phyloP scores from a whole-genome alignment of 768 basidiomycete species.

The Amanita pseudoporphyria region DNA sequence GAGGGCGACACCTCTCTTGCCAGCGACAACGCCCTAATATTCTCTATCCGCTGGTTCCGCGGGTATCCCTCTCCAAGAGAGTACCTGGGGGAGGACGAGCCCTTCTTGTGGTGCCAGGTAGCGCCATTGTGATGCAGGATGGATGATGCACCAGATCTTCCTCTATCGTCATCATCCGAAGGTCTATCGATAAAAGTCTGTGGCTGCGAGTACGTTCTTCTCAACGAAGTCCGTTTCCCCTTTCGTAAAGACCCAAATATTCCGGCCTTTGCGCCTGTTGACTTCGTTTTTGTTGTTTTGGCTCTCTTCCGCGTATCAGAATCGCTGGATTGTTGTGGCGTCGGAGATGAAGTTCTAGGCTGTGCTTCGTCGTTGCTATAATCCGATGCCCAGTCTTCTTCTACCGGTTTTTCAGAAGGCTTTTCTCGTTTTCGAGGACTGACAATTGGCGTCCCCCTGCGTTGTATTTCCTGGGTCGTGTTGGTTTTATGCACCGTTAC shows the following conservation, averaged over 20 bases:
- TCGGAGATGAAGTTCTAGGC: background rate
- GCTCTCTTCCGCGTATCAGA: background rate
- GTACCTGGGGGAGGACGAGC: conserved; percentile 11
- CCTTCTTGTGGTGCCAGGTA: conserved; percentile 8
- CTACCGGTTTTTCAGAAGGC: background rate
- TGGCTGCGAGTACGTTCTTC: background rate
- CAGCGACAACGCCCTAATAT: conserved; percentile 20
- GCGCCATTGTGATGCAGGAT: background rate
- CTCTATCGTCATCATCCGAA: conserved; percentile 2
- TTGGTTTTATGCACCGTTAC: background rate
- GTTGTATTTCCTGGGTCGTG: background rate
- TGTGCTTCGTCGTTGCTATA: background rate
- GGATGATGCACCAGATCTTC: background rate
- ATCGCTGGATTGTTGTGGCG: background rate
- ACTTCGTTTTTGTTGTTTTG: background rate
- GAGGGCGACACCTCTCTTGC: conserved; percentile 36
- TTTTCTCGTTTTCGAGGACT: background rate
- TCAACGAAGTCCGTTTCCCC: background rate
- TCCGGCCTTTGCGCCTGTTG: background rate
- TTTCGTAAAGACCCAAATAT: background rate
- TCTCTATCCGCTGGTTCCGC: conserved; percentile 24
- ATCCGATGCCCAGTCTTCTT: conserved; percentile 6
- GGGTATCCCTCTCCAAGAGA: conserved; percentile 18
- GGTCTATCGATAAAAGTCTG: background rate
- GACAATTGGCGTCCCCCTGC: too few species aligned